phyloP scores from a whole-genome alignment of 768 basidiomycete genomes.

The Phylloporus rhodoxanthus region DNA sequence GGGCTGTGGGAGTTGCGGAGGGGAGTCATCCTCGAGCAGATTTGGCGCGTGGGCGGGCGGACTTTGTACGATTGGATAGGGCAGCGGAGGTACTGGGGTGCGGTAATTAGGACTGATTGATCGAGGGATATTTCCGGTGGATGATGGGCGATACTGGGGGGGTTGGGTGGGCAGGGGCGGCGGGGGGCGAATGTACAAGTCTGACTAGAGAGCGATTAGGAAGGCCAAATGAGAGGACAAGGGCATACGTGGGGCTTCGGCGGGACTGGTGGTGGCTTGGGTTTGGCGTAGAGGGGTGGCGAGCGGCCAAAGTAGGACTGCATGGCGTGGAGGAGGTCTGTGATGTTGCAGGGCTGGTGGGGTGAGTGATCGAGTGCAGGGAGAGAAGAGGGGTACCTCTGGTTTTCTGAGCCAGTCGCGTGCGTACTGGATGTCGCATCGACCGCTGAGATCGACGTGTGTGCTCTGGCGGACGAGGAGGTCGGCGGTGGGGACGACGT shows the following conservation, averaged over 20 bases:
- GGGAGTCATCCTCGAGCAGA: constrained; percentile 58
- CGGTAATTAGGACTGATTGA: constrained; percentile 26
- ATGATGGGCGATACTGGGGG: constrained; percentile 26
- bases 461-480: constrained; percentile 81
- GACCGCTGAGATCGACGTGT: constrained; percentile 76
- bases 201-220: constrained; percentile 15
- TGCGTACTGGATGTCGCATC: constrained; percentile 63
- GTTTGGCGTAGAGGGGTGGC: constrained; percentile 89
- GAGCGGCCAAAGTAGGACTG: constrained; percentile 76
- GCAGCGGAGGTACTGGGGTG: constrained; percentile 23
- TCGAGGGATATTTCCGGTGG: constrained; percentile 17
- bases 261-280: constrained; percentile 42
- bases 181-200: constrained; percentile 32
- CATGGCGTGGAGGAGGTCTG: constrained; percentile 67
- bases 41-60: constrained; percentile 35
- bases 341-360: constrained; percentile 69
- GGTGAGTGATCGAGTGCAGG: constrained; percentile 3
- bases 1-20: constrained; percentile 27
- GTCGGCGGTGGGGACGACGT: constrained; percentile 86
- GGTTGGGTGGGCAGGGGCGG: constrained; percentile 30
- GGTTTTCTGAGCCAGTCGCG: constrained; percentile 75
- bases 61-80: constrained; percentile 26
- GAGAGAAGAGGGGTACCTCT: constrained; percentile 37
- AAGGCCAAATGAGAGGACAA: neutral
- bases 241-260: constrained; percentile 34